A percentile compares a stretch with the other conserved stretches of the same genome.
These are phyloP conservation scores for Fusarium pilosicola DNA, from an alignment of 2,329 filamentous ascomycete genomes.

Conservation along the genomic window DNA sequence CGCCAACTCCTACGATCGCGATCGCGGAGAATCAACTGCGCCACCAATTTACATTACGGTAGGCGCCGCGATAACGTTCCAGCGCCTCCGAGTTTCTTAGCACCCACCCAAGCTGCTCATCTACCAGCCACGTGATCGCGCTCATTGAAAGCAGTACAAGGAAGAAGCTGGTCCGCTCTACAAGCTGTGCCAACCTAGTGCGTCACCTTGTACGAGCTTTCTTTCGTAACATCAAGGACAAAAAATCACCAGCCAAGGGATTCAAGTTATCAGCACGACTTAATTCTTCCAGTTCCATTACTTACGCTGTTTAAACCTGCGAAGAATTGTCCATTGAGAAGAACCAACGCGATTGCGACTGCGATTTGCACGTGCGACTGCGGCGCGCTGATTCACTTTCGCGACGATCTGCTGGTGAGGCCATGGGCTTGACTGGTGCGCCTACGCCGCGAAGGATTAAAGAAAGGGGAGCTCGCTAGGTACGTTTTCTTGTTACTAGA, in stretches of 20 bases:
- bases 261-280: not conserved
- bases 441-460: slow-evolving; percentile 45
- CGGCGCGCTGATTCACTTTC: slow-evolving; percentile 23
- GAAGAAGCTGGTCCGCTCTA: slow-evolving; percentile 25
- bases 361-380: slow-evolving; percentile 24
- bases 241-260: not conserved
- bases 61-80: slow-evolving; percentile 28
- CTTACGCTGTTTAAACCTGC: not conserved
- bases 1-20: slow-evolving; percentile 14
- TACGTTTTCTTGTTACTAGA: slow-evolving; percentile 22
- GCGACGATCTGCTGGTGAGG: slow-evolving; percentile 39
- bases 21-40: slow-evolving; percentile 12
- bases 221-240: slow-evolving; percentile 20
- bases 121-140: slow-evolving; percentile 31
- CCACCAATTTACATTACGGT: slow-evolving; percentile 13
- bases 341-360: slow-evolving; percentile 11
- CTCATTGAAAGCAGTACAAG: slow-evolving; percentile 37
- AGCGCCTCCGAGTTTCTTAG: slow-evolving; percentile 15
- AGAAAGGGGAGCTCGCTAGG: slow-evolving; percentile 46
- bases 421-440: slow-evolving; percentile 50
- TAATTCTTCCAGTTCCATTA: not conserved
- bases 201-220: slow-evolving; percentile 42
- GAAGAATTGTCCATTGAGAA: slow-evolving; percentile 15
- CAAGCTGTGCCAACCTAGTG: slow-evolving; percentile 37
- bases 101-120: not conserved